Base-by-base conservation (phyloP, 176 grass and related monocot species). In the Zoysia japonica region DNA sequence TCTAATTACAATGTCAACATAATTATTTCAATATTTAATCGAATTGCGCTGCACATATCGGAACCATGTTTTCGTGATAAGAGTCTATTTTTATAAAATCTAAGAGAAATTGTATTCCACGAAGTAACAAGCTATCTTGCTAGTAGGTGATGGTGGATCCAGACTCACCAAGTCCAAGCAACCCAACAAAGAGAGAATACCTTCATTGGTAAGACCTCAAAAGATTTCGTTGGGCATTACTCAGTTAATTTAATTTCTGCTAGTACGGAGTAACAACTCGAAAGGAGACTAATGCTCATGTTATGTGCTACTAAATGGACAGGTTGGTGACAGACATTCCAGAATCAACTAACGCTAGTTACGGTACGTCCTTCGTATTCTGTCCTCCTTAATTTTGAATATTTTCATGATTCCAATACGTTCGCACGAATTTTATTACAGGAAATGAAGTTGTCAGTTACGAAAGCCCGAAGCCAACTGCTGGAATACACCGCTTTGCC, bases 271-370 rank as follows among this genome's bases (percentile, higher is more conserved):
- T 78, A 68, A 68, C 41, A 82, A 77, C 20, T 83, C 41, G 16
- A 60, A 70, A 50, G 65, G 78, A 13, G 57, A 76, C 38, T 53
- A 62, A 78, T 77, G 47, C 20, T 84, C 78, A 70, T 84, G 47
- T 78, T 80, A 48, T 85, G 70, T 86, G 28, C 28, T 28, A 28
- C 28, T 28, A 14, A 42, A 80, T 87, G 37, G 71, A 70, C 91
- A 97, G 95, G 95, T 87, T 97, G 87, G 95, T 97, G 67, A 97
- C 92, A 52, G 92, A 97, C 85, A 94, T 97, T 65, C 95, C 95
- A 61, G 95, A 94, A 85, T 80, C 89, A 83, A 51, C 78, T 66
- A 85, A 92, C 85, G 83, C 87, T 66, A 90, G 80, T 72, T 86
- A 88, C 46, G 90, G 90, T 96, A 47, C 37, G 92, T 92, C 85